Percentiles rank a stretch among this genome's conserved stretches.
Evolutionary conservation across 2,329 filamentous ascomycete genomes (phyloP).

Genomic region (Huntiella decipiens): DNA sequence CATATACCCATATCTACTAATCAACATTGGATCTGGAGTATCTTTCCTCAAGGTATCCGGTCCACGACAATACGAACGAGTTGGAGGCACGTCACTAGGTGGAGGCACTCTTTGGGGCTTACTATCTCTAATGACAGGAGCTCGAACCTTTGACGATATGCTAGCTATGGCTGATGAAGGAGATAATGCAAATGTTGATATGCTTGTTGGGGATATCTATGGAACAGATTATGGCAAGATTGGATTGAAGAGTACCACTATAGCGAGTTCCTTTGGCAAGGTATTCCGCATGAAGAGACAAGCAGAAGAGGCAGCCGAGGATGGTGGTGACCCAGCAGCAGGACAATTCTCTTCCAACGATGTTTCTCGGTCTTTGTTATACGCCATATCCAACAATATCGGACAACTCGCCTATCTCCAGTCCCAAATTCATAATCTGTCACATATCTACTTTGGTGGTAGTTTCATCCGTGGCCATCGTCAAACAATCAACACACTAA

Average conservation of each 20-base stretch:
- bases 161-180: constrained; percentile 74
- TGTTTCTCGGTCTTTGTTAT: constrained; percentile 77
- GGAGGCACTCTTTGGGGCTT: constrained; percentile 97
- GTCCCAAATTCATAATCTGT: constrained; percentile 78
- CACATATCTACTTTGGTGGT: constrained; percentile 92
- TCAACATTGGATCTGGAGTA: constrained; percentile 95
- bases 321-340: constrained; percentile 25
- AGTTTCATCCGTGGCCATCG: constrained; percentile 91
- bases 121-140: constrained; percentile 78
- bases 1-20: constrained; percentile 90
- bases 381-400: constrained; percentile 94
- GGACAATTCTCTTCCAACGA: constrained; percentile 57
- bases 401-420: constrained; percentile 97
- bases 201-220: constrained; percentile 96
- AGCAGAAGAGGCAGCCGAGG: constrained; percentile 61
- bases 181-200: constrained; percentile 84
- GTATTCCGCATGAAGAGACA: constrained; percentile 84
- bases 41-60: constrained; percentile 95
- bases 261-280: constrained; percentile 90
- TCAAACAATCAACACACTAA: constrained; percentile 94
- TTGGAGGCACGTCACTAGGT: constrained; percentile 84
- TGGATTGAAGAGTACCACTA: constrained; percentile 84
- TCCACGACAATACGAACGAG: constrained; percentile 67
- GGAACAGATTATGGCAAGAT: constrained; percentile 93
- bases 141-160: constrained; percentile 95